phyloP scores from a whole-genome alignment of 1,139 yeast species.

The Suhomyces bolitotheri region DNA sequence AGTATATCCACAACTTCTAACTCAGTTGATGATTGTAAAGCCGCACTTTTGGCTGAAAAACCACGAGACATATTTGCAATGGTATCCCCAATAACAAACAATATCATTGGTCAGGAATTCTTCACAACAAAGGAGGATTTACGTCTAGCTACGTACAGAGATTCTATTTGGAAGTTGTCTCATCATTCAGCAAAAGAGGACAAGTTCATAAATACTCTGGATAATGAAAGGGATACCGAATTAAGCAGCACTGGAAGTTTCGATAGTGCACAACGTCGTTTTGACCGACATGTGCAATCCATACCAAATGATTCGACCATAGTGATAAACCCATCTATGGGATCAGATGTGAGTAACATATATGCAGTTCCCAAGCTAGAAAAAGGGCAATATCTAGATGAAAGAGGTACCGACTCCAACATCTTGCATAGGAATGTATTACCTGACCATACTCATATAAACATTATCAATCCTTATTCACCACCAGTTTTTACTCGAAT shows the following conservation, averaged over 20 bases:
- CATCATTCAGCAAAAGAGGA: no score
- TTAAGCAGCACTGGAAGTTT: slow-evolving; percentile 12
- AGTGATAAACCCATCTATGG: no score
- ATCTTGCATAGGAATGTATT: neutral
- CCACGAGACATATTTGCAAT: slow-evolving; percentile 18
- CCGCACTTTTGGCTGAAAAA: slow-evolving; percentile 2
- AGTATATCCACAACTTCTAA: slow-evolving; percentile 3
- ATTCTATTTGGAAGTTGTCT: slow-evolving; percentile 16
- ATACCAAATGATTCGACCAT: slow-evolving; percentile 6
- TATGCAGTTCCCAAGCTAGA: no score
- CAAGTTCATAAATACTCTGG: slow-evolving; percentile 5
- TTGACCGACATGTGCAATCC: slow-evolving; percentile 14
- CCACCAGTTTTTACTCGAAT: slow-evolving; percentile 10
- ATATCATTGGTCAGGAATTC: slow-evolving; percentile 16
- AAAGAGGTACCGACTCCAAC: no score
- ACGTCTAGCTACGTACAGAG: slow-evolving; percentile 22
- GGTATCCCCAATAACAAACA: slow-evolving; percentile 16
- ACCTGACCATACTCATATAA: slow-evolving; percentile 5
- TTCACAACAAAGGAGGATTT: slow-evolving; percentile 21
- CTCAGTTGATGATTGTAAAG: neutral
- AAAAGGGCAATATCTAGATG: no score
- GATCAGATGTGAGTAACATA: no score
- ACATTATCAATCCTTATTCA: slow-evolving; percentile 14
- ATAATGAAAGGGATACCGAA: slow-evolving; percentile 7
- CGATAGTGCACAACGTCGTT: slow-evolving; percentile 12